These are phyloP conservation scores for Skeletonema menzelii DNA, from an alignment of 108 stramenopile genomes.

Conservation along the genomic window DNA sequence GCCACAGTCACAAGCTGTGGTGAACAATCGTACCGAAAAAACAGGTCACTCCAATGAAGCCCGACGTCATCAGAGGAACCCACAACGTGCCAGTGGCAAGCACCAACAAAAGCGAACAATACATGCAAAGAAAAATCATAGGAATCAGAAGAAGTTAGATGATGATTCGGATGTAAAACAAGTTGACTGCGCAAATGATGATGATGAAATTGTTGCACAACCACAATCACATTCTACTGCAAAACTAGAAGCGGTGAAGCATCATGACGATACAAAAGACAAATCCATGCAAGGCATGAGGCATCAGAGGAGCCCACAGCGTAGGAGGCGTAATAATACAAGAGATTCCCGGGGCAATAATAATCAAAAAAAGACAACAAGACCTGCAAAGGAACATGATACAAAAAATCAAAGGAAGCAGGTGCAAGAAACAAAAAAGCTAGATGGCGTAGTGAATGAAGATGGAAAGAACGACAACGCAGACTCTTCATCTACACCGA, in stretches of 20 bases:
- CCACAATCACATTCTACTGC: not conserved
- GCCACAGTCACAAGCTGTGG: too few species aligned
- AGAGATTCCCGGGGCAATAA: not conserved
- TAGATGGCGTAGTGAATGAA: not conserved
- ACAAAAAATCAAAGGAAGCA: not conserved
- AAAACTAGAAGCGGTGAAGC: not conserved
- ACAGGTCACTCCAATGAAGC: too few species aligned
- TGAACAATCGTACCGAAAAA: too few species aligned
- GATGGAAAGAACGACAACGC: not conserved
- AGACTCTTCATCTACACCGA: not conserved
- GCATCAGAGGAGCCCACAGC: not conserved
- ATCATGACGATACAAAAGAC: not conserved
- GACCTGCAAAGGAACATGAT: not conserved
- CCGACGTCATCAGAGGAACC: too few species aligned
- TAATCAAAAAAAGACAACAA: not conserved
- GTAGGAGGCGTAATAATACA: not conserved
- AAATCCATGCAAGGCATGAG: not conserved
- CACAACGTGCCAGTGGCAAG: too few species aligned
- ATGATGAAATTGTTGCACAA: constrained; percentile 24
- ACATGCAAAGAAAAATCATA: too few species aligned
- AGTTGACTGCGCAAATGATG: constrained; percentile 7
- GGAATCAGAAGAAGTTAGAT: too few species aligned
- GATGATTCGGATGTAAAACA: not conserved
- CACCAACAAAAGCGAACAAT: too few species aligned
- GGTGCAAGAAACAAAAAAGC: not conserved